phyloP scores from a whole-genome alignment of 192 early-diverging fungal genomes.

The Backusella morwellensis region DNA sequence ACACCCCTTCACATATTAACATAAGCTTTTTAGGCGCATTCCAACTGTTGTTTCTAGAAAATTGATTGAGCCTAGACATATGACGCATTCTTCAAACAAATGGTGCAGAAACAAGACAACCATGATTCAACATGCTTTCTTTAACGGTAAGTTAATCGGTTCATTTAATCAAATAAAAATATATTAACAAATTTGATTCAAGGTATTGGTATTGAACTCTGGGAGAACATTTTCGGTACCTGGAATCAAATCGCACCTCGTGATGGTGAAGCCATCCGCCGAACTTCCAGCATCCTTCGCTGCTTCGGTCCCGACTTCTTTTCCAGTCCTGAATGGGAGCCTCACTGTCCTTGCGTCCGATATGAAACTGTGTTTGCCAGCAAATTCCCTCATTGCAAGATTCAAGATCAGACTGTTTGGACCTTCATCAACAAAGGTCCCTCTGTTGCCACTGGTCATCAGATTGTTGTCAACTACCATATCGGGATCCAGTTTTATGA shows the following conservation, averaged over 20 bases:
- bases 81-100: constrained; percentile 16
- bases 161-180: not conserved
- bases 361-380: constrained; percentile 15
- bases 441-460: constrained; percentile 11
- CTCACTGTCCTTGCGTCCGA: constrained; percentile 15
- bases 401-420: constrained; percentile 12
- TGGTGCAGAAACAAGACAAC: constrained; percentile 21
- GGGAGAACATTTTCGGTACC: constrained; percentile 25
- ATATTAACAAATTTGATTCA: not conserved
- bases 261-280: constrained; percentile 20
- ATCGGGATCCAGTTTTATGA: constrained; percentile 25
- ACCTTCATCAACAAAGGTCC: constrained; percentile 21
- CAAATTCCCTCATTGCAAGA: not conserved
- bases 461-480: constrained; percentile 23
- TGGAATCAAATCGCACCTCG: constrained; percentile 23
- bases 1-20: not conserved
- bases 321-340: constrained; percentile 19
- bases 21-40: constrained; percentile 10
- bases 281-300: constrained; percentile 15
- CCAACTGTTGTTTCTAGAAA: constrained; percentile 21
- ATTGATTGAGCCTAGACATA: constrained; percentile 15
- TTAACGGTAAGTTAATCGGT: constrained; percentile 9
- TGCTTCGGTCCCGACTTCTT: constrained; percentile 24
- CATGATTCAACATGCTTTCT: constrained; percentile 22
- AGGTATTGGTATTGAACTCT: constrained; percentile 22